Evolutionary conservation across 805 yeast genomes (phyloP).

Genomic region (Kodamaea hsintzibuensis): DNA sequence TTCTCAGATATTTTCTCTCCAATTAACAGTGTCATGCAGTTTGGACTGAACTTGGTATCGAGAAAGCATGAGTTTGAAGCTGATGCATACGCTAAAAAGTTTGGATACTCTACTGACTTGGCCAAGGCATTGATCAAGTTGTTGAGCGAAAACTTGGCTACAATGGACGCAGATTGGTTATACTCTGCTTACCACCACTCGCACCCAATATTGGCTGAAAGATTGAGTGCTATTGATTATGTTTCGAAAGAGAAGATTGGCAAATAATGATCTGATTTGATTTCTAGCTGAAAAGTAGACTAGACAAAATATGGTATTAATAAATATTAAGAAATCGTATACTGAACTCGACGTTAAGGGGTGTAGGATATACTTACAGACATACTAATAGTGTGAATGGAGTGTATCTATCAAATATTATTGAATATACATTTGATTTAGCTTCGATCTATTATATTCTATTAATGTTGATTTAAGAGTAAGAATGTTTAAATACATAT

Average conservation of each 20-base stretch:
- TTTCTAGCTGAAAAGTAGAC: neutral
- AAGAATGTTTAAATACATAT: too few relatives aligned
- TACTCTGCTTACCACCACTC: conserved; percentile 87
- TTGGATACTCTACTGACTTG: conserved; percentile 70
- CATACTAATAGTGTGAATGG: too few relatives aligned
- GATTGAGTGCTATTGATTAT: conserved; percentile 72
- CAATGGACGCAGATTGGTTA: conserved; percentile 88
- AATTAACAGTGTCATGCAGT: conserved; percentile 65
- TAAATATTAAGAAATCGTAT: too few relatives aligned
- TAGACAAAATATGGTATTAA: neutral
- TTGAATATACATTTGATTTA: too few relatives aligned
- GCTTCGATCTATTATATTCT: too few relatives aligned
- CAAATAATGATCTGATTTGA: conserved; percentile 9
- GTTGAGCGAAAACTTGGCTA: conserved; percentile 76
- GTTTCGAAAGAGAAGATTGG: conserved; percentile 40
- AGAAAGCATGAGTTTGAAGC: conserved; percentile 95
- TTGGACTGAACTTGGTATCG: conserved; percentile 65
- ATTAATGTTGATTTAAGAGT: too few relatives aligned
- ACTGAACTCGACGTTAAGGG: too few relatives aligned
- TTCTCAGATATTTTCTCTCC: conserved; percentile 82
- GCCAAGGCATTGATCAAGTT: conserved; percentile 71
- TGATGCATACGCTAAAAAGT: conserved; percentile 76
- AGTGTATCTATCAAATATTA: too few relatives aligned
- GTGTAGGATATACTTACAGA: too few relatives aligned
- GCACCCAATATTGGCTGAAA: conserved; percentile 90